A percentile compares a stretch with the other conserved stretches of the same genome.
phyloP scores from a whole-genome alignment of 257 asterid species.

The Solanum neorickii region DNA sequence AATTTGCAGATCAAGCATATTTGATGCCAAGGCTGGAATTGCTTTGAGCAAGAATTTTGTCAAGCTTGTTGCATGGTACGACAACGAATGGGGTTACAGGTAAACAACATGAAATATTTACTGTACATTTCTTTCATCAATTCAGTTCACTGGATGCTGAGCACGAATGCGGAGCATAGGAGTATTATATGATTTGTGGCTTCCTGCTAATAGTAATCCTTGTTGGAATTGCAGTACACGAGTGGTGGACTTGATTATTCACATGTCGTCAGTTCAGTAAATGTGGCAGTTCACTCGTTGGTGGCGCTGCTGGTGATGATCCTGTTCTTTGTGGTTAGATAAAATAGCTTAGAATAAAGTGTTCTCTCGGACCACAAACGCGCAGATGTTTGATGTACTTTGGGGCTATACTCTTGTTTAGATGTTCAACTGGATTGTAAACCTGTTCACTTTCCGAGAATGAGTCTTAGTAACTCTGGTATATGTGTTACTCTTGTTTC shows the following conservation, averaged over 20 bases:
- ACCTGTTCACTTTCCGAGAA: not conserved
- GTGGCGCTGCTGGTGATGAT: not conserved
- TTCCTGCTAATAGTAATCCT: not conserved
- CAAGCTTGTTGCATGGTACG: constrained; percentile 80
- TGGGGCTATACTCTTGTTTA: not conserved
- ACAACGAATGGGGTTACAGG: constrained; percentile 97
- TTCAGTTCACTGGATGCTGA: not conserved
- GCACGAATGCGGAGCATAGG: no score
- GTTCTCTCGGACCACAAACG: not conserved
- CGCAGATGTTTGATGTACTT: not conserved
- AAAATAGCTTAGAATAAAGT: not conserved
- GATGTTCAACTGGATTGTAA: not conserved
- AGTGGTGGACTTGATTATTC: constrained; percentile 64
- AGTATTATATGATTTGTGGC: not conserved
- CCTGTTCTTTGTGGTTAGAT: not conserved
- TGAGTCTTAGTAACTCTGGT: not conserved
- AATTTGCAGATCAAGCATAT: constrained; percentile 67
- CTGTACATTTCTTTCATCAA: not conserved
- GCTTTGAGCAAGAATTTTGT: constrained; percentile 59
- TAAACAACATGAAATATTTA: not conserved
- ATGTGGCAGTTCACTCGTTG: not conserved
- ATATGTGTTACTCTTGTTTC: not conserved
- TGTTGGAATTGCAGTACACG: constrained; percentile 48
- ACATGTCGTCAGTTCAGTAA: constrained; percentile 33
- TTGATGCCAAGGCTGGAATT: constrained; percentile 91